Percentiles rank a stretch among this genome's conserved stretches.
Evolutionary conservation across 2,329 filamentous ascomycete genomes (phyloP).

Genomic region (Penicillium polonicum): DNA sequence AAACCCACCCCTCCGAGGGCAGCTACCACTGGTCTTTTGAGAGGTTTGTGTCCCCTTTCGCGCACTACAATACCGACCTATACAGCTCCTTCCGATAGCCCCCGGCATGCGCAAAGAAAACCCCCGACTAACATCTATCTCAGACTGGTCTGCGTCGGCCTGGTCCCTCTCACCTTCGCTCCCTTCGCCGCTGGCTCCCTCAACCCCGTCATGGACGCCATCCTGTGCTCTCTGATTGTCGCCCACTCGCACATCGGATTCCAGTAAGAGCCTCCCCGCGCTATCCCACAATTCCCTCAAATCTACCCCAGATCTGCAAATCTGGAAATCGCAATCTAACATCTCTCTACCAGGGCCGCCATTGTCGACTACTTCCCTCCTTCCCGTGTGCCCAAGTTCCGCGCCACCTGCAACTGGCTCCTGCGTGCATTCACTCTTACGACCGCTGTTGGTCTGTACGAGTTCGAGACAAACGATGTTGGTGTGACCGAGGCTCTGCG

Average conservation of each 20-base stretch:
- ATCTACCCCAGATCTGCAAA: background rate
- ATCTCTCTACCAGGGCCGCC: conserved; percentile 52
- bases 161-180: conserved; percentile 82
- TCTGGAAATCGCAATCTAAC: conserved; percentile 15
- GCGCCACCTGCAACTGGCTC: conserved; percentile 70
- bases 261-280: conserved; percentile 56
- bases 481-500: conserved; percentile 87
- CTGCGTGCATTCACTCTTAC: conserved; percentile 76
- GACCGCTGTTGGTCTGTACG: conserved; percentile 86
- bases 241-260: conserved; percentile 96
- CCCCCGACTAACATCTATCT: conserved; percentile 3
- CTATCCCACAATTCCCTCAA: background rate
- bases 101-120: background rate
- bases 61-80: background rate
- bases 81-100: background rate
- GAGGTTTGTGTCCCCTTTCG: conserved; percentile 48
- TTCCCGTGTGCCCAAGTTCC: conserved; percentile 65
- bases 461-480: conserved; percentile 98
- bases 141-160: conserved; percentile 72
- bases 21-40: conserved; percentile 99
- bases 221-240: conserved; percentile 78
- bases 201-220: conserved; percentile 83
- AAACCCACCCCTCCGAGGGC: conserved; percentile 74
- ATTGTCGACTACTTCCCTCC: conserved; percentile 89
- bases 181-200: conserved; percentile 90